Evolutionary conservation across 2,329 filamentous ascomycete species (phyloP).

Genomic region (Trichoderma sp.): DNA sequence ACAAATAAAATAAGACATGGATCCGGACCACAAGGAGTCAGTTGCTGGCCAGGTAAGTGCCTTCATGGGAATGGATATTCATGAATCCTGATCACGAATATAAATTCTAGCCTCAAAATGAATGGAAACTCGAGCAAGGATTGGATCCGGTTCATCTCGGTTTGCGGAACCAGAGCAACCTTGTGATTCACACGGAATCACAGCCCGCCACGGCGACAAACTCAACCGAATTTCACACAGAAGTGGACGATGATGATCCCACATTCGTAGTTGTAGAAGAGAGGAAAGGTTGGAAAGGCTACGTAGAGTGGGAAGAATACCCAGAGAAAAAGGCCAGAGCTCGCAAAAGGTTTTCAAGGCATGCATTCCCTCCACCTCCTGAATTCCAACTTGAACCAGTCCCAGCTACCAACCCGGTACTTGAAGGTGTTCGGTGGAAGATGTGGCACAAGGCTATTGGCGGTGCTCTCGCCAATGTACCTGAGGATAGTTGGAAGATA

Average conservation of each 20-base stretch:
- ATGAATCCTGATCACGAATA: neutral
- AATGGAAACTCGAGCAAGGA: neutral
- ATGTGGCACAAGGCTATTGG: conserved; percentile 52
- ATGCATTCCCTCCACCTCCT: conserved; percentile 37
- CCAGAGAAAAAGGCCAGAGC: conserved; percentile 63
- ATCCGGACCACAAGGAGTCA: neutral
- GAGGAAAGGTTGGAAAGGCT: neutral
- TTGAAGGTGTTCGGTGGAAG: conserved; percentile 56
- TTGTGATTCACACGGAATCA: neutral
- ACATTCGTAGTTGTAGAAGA: neutral
- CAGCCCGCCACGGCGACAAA: neutral
- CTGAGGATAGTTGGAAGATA: conserved; percentile 56
- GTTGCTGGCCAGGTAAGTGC: neutral
- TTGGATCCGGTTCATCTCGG: neutral
- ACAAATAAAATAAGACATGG: neutral
- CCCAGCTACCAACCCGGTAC: conserved; percentile 55
- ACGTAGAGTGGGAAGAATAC: conserved; percentile 66
- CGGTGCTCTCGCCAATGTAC: conserved; percentile 41
- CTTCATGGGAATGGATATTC: neutral
- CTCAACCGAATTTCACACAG: neutral
- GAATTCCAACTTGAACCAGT: conserved; percentile 56
- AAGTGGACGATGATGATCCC: neutral
- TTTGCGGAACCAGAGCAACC: neutral
- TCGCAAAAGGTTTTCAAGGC: conserved; percentile 43
- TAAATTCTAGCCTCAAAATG: neutral